Base-by-base conservation (phyloP, 2,329 filamentous ascomycete genomes). In the Alternaria brassicae region DNA sequence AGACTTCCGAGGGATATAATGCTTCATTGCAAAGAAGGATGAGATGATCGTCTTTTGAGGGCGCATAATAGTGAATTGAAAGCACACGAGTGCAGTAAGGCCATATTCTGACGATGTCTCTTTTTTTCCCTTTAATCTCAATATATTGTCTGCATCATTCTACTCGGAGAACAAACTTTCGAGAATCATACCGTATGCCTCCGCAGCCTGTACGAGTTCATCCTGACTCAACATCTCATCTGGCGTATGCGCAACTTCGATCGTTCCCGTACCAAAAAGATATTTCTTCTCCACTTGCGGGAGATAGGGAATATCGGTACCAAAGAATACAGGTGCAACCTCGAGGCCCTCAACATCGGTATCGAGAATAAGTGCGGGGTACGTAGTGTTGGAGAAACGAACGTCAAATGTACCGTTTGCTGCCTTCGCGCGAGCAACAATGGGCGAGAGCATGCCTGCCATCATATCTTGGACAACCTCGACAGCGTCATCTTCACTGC, bases 251-350 rank as follows among this genome's bases (percentile, higher is more conserved):
- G 70, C 67, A 2, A 68, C 67, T 45, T 69, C 58, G 37, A 72
- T 72, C 9, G 63, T 63, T 0, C 69, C 68, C 2, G 62, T 53
- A 1, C 69, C 69, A 50, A 61, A 70, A 32, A 72, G n/a, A 45
- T 71, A 72, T 40, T 55, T 63, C 52, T 70, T 61, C n/a, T 62
- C 50, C 12, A 68, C 67, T 23, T 71, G 65, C 4, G 66, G 65
- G 47, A 72, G 50, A 30, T 52, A 54, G 12, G 69, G 69, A 23
- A 72, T 70, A 51, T 72, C 68, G 6, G 69, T 72, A 4, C 69
- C 68, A 32, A 61, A 72, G 15, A 66, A 70, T n/a, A 72, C 67
- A 4, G 65, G 66, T 39, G 66, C 69, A 6, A 62, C 58, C n/a
- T 70, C 63, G 42, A 72, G 17, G 1, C 68, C 68, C 42, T 63